phyloP scores from a whole-genome alignment of 1,284 basidiomycete genomes.

The Apiotrichum gamsii region DNA sequence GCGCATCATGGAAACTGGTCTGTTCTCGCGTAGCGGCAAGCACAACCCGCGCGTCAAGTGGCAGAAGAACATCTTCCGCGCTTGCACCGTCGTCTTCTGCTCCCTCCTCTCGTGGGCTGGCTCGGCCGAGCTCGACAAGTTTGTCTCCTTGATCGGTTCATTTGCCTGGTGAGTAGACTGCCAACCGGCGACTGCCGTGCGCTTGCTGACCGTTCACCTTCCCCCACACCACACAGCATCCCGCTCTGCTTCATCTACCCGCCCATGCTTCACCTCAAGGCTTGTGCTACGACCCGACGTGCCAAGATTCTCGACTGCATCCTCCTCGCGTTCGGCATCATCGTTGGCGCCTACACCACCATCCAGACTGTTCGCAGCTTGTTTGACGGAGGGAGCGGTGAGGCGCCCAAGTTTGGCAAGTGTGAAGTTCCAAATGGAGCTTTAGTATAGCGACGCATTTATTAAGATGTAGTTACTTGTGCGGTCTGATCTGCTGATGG shows the following conservation, averaged over 20 bases:
- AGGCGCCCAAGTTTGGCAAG: slow-evolving; percentile 33
- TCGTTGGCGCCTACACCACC: slow-evolving; percentile 74
- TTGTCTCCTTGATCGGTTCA: slow-evolving; percentile 87
- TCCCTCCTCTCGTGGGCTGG: slow-evolving; percentile 74
- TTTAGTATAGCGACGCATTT: too few species aligned
- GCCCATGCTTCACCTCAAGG: slow-evolving; percentile 86
- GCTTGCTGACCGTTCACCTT: too few species aligned
- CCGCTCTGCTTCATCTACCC: slow-evolving; percentile 93
- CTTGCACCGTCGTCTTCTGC: slow-evolving; percentile 66
- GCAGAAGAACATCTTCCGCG: slow-evolving; percentile 90
- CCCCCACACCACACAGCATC: slow-evolving; percentile 55
- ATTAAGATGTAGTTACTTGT: too few species aligned
- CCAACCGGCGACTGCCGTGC: too few species aligned
- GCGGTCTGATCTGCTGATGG: too few species aligned
- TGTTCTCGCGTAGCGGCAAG: slow-evolving; percentile 82
- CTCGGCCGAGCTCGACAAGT: slow-evolving; percentile 90
- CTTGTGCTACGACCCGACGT: slow-evolving; percentile 65
- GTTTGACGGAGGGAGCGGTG: slow-evolving; percentile 23
- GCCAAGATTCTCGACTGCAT: slow-evolving; percentile 69
- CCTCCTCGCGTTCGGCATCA: slow-evolving; percentile 72
- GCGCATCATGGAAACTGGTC: slow-evolving; percentile 90
- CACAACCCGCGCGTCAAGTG: slow-evolving; percentile 54
- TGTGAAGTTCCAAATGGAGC: slow-evolving; percentile 36
- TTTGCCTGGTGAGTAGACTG: slow-evolving; percentile 91
- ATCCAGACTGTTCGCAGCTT: slow-evolving; percentile 44